These are phyloP conservation scores for Stromatinia cepivora DNA, from an alignment of 2,329 filamentous ascomycete genomes.

Conservation along the genomic window DNA sequence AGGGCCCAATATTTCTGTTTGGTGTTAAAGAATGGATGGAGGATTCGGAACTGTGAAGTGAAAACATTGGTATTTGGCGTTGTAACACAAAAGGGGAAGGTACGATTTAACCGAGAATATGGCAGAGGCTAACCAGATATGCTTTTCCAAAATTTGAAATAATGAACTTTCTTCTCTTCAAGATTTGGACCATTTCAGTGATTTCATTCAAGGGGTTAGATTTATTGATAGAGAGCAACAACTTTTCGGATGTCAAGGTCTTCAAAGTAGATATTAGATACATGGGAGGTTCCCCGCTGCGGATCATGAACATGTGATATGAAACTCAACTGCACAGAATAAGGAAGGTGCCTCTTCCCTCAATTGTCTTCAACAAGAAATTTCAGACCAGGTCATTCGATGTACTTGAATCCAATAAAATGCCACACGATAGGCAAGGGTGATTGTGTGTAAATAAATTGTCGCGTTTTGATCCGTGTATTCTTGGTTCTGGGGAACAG, in stretches of 20 bases:
- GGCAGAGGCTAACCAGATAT: background rate
- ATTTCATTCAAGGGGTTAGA: background rate
- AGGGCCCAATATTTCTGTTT: background rate
- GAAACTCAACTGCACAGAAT: background rate
- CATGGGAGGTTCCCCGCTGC: background rate
- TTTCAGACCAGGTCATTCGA: background rate
- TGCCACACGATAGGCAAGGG: background rate
- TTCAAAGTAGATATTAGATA: background rate
- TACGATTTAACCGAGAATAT: background rate
- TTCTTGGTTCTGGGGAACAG: no score
- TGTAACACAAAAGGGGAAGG: background rate
- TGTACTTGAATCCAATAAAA: background rate
- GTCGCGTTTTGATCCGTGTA: no score
- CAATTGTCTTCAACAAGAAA: background rate
- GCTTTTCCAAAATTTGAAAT: background rate
- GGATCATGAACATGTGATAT: background rate
- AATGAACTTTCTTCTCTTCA: background rate
- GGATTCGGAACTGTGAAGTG: fast-evolving
- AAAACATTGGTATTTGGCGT: background rate
- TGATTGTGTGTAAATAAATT: no score
- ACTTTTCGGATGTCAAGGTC: no score
- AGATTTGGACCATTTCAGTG: fast-evolving
- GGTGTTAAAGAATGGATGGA: background rate
- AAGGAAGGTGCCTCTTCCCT: background rate
- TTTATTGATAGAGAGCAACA: fast-evolving